Evolutionary conservation across 2,329 filamentous ascomycete species (phyloP).

Genomic region (Fusarium chuoi): DNA sequence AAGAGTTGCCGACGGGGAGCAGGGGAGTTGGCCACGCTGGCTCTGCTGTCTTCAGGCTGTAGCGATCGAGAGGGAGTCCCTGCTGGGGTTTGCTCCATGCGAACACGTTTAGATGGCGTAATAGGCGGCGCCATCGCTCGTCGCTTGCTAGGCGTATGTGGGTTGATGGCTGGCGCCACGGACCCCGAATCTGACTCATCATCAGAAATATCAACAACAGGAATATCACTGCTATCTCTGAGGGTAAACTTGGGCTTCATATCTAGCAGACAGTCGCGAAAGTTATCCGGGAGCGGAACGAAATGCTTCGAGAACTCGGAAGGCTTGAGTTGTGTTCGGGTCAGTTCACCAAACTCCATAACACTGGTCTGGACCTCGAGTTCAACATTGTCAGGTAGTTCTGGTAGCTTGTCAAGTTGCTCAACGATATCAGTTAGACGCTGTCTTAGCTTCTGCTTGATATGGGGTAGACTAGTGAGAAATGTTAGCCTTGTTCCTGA

Average conservation of each 20-base stretch:
- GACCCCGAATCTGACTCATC: conserved; percentile 52
- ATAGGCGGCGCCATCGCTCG: conserved; percentile 39
- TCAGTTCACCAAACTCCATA: conserved; percentile 63
- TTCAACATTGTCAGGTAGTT: conserved; percentile 75
- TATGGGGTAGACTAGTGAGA: conserved; percentile 57
- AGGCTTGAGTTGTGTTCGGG: conserved; percentile 59
- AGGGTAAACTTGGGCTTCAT: conserved; percentile 61
- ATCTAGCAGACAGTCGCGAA: conserved; percentile 59
- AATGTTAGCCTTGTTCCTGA: conserved; percentile 13
- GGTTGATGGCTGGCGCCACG: conserved; percentile 27
- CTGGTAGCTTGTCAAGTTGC: conserved; percentile 69
- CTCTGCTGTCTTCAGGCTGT: conserved; percentile 53
- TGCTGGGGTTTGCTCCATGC: conserved; percentile 32
- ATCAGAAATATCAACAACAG: conserved; percentile 52
- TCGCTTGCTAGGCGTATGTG: conserved; percentile 47
- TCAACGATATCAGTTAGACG: conserved; percentile 63
- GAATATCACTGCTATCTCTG: conserved; percentile 50
- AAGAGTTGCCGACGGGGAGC: conserved; percentile 31
- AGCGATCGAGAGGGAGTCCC: conserved; percentile 39
- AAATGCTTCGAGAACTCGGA: conserved; percentile 58
- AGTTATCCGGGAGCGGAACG: conserved; percentile 59
- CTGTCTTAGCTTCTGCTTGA: conserved; percentile 62
- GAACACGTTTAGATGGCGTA: conserved; percentile 51
- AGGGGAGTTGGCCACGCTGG: conserved; percentile 28
- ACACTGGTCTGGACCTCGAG: conserved; percentile 71